Evolutionary conservation across 2,329 filamentous ascomycete species (phyloP).

Genomic region (Shiraia sp.): DNA sequence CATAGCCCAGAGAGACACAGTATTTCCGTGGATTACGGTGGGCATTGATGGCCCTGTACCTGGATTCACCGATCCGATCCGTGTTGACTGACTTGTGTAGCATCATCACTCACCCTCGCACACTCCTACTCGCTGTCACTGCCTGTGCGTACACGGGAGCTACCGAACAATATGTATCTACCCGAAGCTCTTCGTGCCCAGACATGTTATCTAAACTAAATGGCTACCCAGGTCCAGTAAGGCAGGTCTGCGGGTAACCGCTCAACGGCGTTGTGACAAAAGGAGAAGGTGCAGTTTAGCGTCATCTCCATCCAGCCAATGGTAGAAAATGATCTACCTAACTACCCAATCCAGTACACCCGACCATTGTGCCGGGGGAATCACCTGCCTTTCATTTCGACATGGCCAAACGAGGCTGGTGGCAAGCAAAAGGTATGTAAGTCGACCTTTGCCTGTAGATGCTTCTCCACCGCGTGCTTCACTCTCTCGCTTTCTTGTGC

Average conservation of each 20-base stretch:
- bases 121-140: too few relatives aligned
- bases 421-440: neutral
- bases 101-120: too few relatives aligned
- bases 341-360: slow-evolving; percentile 2
- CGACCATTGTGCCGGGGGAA: slow-evolving; percentile 1
- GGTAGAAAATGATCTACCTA: neutral
- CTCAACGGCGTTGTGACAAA: slow-evolving; percentile 3
- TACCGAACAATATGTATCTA: too few relatives aligned
- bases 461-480: neutral
- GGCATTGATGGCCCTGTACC: too few relatives aligned
- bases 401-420: slow-evolving; percentile 5
- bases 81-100: too few relatives aligned
- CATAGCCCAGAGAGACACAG: too few relatives aligned
- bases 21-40: too few relatives aligned
- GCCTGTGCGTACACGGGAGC: too few relatives aligned
- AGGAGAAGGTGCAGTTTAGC: slow-evolving; percentile 7
- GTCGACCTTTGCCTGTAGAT: neutral
- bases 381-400: slow-evolving; percentile 8
- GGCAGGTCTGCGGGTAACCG: slow-evolving; percentile 3
- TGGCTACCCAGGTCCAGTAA: neutral
- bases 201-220: slow-evolving; percentile 2
- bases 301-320: slow-evolving; percentile 3
- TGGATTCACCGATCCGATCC: too few relatives aligned
- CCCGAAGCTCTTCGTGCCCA: too few relatives aligned
- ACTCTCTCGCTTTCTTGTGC: neutral